Base-by-base conservation (phyloP, 139 green algal genomes). In the Chlamydomonas asymmetrica region DNA sequence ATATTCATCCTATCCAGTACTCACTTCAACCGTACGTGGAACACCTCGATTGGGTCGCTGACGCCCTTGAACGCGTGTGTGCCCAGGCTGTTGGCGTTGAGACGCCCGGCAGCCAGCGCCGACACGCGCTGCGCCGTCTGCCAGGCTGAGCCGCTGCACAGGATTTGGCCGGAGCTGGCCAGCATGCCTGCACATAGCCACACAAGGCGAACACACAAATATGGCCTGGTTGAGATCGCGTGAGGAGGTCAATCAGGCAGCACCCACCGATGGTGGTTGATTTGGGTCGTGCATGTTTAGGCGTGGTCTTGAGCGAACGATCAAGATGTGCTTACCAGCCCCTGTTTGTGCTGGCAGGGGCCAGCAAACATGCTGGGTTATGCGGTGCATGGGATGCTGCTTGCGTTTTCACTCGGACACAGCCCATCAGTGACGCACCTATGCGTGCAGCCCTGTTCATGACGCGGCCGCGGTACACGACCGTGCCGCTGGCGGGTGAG, bases 391-490 rank as follows among this genome's bases (percentile, higher is more conserved):
- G 29, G 50, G 22, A 27, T 25, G 22, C 50, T n/a, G 22, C 29
- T 34, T 20, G 29, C 50, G 5, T 20, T 25, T 7, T 5, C 8
- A 7, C 50, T 25, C 10, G 5, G 50, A 5, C 5, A 5, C 29
- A 18, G 29, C 35, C 5, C 32, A n/a, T n/a, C 40, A 20, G 27
- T 1, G 31, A 48, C 68, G 25, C 68, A 65, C 70, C 71, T 18
- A 78, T 78, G 29, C 71, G 32, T 45, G 71, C 71, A 22, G 71
- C 71, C 13, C 71, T 41, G 71, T 78, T 78, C 71, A 78, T 78
- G 60, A 57, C 61, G 43, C 66, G 66, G n/a, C 71, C 71, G 0
- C 61, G 60, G 59, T 71, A 78, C 45, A 78, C 61, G 25, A 78
- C 34, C 23, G 48, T 41, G 18, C n/a, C 43, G 35, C 41, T 62